These are phyloP conservation scores for Aureobasidium musti DNA, from an alignment of 2,329 filamentous ascomycete genomes.

Conservation along the genomic window DNA sequence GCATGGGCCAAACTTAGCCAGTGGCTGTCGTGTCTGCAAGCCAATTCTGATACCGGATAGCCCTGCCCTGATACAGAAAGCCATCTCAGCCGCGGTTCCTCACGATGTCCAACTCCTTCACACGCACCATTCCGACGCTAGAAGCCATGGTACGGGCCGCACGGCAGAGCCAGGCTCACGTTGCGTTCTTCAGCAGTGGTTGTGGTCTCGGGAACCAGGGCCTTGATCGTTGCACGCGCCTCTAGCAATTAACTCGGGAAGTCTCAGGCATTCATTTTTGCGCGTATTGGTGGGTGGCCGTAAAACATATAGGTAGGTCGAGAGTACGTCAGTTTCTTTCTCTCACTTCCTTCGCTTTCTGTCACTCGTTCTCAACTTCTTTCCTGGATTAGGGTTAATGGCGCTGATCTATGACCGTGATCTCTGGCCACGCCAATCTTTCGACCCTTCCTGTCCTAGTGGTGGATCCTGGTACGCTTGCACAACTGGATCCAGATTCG, in stretches of 20 bases:
- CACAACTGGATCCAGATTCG: conserved; percentile 24
- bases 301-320: conserved; percentile 22
- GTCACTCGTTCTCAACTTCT: background rate
- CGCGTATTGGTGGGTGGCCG: conserved; percentile 19
- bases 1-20: background rate
- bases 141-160: conserved; percentile 26
- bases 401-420: conserved; percentile 14
- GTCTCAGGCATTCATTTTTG: conserved; percentile 16
- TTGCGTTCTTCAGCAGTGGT: conserved; percentile 7
- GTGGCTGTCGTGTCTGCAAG: conserved; percentile 9
- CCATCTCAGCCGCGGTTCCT: background rate
- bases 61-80: conserved; percentile 5
- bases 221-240: conserved; percentile 24
- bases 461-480: conserved; percentile 24
- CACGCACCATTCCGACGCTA: background rate
- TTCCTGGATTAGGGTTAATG: conserved; percentile 8
- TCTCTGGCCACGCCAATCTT: conserved; percentile 18
- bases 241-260: conserved; percentile 24
- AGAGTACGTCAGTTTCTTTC: background rate
- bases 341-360: background rate
- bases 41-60: background rate
- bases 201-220: conserved; percentile 13
- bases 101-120: background rate
- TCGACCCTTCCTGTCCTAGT: conserved; percentile 21
- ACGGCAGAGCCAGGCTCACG: conserved; percentile 20